Conservation (phyloP, 805 yeast species). For the Barnettozyma pratensis region DNA sequence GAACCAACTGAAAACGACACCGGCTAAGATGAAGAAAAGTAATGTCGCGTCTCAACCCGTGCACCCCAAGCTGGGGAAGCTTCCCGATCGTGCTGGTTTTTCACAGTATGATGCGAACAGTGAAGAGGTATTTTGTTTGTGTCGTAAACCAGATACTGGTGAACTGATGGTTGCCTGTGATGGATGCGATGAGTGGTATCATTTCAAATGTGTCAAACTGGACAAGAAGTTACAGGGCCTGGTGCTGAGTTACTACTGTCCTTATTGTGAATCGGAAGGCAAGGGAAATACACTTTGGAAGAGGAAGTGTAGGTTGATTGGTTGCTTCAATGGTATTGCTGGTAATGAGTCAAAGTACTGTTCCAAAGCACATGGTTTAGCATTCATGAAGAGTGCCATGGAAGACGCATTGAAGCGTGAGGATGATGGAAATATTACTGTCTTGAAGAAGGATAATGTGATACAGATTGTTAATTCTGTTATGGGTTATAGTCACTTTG, state of each 20-base stretch:
- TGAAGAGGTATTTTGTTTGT: constrained; percentile 69
- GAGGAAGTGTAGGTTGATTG: constrained; percentile 59
- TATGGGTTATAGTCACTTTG: constrained; percentile 13
- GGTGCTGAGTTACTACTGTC: constrained; percentile 65
- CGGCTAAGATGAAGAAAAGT: too few relatives aligned
- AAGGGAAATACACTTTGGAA: constrained; percentile 60
- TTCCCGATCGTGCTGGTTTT: constrained; percentile 12
- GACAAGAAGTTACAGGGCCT: constrained; percentile 45
- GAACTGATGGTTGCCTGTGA: constrained; percentile 92
- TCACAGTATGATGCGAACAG: constrained; percentile 41
- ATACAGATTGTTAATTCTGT: constrained; percentile 6
- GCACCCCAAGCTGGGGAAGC: constrained; percentile 27
- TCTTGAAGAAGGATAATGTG: constrained; percentile 7
- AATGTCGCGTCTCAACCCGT: background rate
- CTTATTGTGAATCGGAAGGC: constrained; percentile 52
- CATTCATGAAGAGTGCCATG: constrained; percentile 11
- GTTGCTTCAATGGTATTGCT: constrained; percentile 51
- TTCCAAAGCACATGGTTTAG: constrained; percentile 60
- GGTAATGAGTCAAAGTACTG: constrained; percentile 63
- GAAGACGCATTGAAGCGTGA: background rate
- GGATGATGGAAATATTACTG: background rate
- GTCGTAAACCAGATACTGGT: constrained; percentile 74
- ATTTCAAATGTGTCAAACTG: constrained; percentile 69
- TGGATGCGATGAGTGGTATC: constrained; percentile 94
- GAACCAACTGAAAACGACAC: too few relatives aligned